These are phyloP conservation scores for Neonectria faginata DNA, from an alignment of 2,329 filamentous ascomycete genomes.

Conservation along the genomic window DNA sequence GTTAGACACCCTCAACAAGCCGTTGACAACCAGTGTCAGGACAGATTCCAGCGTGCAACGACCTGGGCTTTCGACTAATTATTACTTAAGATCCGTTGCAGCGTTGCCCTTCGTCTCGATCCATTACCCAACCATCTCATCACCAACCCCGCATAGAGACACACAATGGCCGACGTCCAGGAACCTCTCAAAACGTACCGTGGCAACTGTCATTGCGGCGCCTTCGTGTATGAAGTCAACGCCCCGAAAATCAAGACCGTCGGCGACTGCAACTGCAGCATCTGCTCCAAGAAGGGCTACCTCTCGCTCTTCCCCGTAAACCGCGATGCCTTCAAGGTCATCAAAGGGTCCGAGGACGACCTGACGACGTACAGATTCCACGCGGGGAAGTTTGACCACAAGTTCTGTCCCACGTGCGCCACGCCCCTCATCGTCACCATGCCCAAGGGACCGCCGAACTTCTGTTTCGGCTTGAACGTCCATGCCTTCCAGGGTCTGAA, in stretches of 20 bases:
- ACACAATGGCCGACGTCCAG: slow-evolving; percentile 26
- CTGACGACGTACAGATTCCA: slow-evolving; percentile 61
- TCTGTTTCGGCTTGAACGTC: slow-evolving; percentile 55
- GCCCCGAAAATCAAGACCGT: slow-evolving; percentile 69
- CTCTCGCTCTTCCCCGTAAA: slow-evolving; percentile 52
- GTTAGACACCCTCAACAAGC: slow-evolving; percentile 4
- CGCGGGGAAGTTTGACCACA: slow-evolving; percentile 53
- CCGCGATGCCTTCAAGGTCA: slow-evolving; percentile 53
- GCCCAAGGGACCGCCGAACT: slow-evolving; percentile 44
- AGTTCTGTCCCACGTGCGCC: slow-evolving; percentile 67
- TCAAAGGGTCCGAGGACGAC: slow-evolving; percentile 58
- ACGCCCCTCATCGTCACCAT: slow-evolving; percentile 54
- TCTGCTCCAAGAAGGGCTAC: slow-evolving; percentile 66
- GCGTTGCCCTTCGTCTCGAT: neutral
- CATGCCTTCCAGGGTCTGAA: slow-evolving; percentile 59
- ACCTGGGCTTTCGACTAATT: neutral
- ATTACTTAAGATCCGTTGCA: neutral
- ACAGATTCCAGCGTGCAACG: neutral
- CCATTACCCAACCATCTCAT: neutral
- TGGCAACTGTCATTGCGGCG: slow-evolving; percentile 69
- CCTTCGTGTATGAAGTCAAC: slow-evolving; percentile 63
- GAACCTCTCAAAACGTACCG: slow-evolving; percentile 57
- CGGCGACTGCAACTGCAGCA: slow-evolving; percentile 74
- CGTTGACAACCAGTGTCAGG: neutral
- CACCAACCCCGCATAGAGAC: neutral